A percentile compares a stretch with the other conserved stretches of the same genome.
These are phyloP conservation scores for Erodium trifolium DNA, from an alignment of 441 rosid species.

Conservation along the genomic window DNA sequence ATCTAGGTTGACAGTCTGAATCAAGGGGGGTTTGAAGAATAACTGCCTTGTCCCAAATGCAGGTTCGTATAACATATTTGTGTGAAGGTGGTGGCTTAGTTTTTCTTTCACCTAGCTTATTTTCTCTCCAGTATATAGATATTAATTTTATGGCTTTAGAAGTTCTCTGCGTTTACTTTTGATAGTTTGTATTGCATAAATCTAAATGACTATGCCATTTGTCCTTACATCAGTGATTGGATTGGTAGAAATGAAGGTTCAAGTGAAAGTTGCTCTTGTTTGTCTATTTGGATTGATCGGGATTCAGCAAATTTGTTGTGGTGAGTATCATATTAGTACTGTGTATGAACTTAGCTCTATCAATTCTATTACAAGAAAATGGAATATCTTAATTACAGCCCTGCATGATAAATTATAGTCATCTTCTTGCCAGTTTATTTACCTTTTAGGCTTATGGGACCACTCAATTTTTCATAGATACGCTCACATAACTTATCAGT, in stretches of 20 bases:
- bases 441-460: not conserved
- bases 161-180: conserved; percentile 9
- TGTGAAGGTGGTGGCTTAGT: not conserved
- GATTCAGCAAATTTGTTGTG: conserved; percentile 50
- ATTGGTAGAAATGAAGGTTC: conserved; percentile 46
- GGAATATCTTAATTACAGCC: conserved; percentile 1
- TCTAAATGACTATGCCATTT: conserved; percentile 14
- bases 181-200: not conserved
- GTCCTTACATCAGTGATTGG: conserved; percentile 23
- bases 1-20: conserved; percentile 23
- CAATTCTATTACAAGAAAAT: not conserved
- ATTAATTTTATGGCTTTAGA: conserved; percentile 8
- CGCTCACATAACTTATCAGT: not conserved
- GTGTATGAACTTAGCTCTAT: not conserved
- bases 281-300: conserved; percentile 38
- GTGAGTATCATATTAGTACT: conserved; percentile 35
- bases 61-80: conserved; percentile 17
- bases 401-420: not conserved
- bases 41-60: conserved; percentile 22
- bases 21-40: conserved; percentile 17
- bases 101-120: not conserved
- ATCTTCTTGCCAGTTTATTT: conserved; percentile 7
- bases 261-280: conserved; percentile 31
- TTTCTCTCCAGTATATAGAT: not conserved
- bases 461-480: not conserved